Percentiles rank a stretch among this genome's conserved stretches.
phyloP scores from a whole-genome alignment of 768 basidiomycete species.

The Podaxis sp. region DNA sequence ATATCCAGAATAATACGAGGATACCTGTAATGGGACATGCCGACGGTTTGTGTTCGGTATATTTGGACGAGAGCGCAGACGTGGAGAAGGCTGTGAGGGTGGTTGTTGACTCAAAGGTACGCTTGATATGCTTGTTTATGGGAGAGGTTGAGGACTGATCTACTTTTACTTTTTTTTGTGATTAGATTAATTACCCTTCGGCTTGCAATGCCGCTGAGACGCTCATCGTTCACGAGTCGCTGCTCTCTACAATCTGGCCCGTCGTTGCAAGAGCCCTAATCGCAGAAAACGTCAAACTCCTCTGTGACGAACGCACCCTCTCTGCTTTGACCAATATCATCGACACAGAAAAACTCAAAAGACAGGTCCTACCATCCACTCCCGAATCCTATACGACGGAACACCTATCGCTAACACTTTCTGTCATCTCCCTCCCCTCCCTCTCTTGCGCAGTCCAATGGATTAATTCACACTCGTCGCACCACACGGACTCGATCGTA shows the following conservation, averaged over 20 bases:
- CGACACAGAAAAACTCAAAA: conserved; percentile 30
- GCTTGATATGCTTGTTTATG: conserved; percentile 9
- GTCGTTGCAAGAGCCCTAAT: conserved; percentile 72
- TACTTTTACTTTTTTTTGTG: neutral
- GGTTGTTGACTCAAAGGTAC: conserved; percentile 87
- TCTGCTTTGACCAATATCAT: conserved; percentile 40
- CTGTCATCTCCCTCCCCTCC: conserved; percentile 72
- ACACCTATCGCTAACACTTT: conserved; percentile 81
- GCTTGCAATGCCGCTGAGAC: conserved; percentile 95
- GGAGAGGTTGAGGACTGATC: neutral
- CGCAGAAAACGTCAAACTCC: conserved; percentile 62
- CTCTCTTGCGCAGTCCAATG: conserved; percentile 73
- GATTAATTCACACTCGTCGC: conserved; percentile 91
- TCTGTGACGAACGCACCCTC: conserved; percentile 71
- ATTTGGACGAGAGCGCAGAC: conserved; percentile 80
- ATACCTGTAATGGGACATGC: conserved; percentile 99
- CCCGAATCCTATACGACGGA: conserved; percentile 79
- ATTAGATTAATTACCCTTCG: conserved; percentile 87
- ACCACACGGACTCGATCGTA: conserved; percentile 92
- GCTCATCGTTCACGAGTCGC: conserved; percentile 73
- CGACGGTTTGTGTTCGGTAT: conserved; percentile 91
- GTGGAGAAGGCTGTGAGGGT: conserved; percentile 76
- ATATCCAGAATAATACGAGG: conserved; percentile 83
- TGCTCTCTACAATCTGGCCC: conserved; percentile 77
- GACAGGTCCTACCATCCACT: conserved; percentile 48